Evolutionary conservation across 2,329 filamentous ascomycete species (phyloP), one percentile per base, ranked within the genome.

Genomic region (Daldinia sp.): DNA sequence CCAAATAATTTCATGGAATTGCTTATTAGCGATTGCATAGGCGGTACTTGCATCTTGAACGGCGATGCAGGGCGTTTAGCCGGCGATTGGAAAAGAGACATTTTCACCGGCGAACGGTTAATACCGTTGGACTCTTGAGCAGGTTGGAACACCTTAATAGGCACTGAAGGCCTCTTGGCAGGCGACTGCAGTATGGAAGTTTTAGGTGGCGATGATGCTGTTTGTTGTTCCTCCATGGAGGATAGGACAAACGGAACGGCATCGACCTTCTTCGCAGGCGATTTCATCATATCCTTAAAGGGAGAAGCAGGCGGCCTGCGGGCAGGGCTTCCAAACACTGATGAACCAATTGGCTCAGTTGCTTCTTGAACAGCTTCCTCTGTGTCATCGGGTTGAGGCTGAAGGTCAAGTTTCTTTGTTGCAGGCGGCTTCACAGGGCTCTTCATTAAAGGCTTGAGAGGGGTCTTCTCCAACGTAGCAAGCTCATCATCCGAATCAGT

Each of bases 401-500:
- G 75, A 57, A 78, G 76, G 51, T 82, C 81, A 26, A 74, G 67
- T 57, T 81, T 82, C 67, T 79, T 81, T 41, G 76, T 66, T 57
- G 73, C 74, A 1, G 81, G 79, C 7, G 84, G 83, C 74, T 88
- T 89, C 54, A 87, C 77, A 1, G 88, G 87, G 65, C 83, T 86
- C 78, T 85, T 88, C 78, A 83, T 83, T 76, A 89, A 78, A 1
- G 85, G 81, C 74, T 84, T 85, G 50, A 86, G 79, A 5, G 85
- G 84, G 1, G 82, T 82, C 72, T 84, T 83, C 67, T 87, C 85
- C 46, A 80, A 82, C 9, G 81, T 82, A 30, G 85, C 85, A 39
- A 90, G 83, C 76, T 90, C 88, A 74, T 90, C 88, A 57, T 90
- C 88, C 13, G 88, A 89, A 33, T 82, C 81, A 30, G 76, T 74